Evolutionary conservation across 441 rosid species (phyloP).

Genomic region (Gossypium lobatum): DNA sequence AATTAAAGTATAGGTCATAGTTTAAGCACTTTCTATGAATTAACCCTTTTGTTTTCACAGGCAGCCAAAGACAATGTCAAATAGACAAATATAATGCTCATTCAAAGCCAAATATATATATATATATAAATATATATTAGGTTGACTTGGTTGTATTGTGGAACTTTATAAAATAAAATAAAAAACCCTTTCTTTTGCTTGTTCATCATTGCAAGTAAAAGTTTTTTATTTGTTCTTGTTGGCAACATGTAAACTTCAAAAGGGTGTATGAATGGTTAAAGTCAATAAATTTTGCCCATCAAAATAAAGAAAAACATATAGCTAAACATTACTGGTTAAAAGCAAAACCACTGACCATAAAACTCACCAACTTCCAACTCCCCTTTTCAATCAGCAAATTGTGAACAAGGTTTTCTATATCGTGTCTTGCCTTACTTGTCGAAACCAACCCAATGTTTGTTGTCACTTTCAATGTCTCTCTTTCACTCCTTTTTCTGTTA

Average conservation of each 20-base stretch:
- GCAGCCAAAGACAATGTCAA: not conserved
- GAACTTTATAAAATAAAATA: too few relatives aligned
- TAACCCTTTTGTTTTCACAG: not conserved
- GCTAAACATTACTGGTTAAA: not conserved
- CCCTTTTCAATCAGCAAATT: not conserved
- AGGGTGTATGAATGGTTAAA: not conserved
- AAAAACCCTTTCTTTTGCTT: not conserved
- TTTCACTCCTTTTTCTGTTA: constrained; percentile 1
- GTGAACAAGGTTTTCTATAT: not conserved
- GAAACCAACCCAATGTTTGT: not conserved
- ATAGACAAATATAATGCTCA: not conserved
- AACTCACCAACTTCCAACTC: not conserved
- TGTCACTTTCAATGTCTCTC: constrained; percentile 12
- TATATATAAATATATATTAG: not conserved
- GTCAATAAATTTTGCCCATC: not conserved
- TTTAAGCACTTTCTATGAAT: too few relatives aligned
- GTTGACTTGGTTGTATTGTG: not conserved
- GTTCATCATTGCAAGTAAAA: not conserved
- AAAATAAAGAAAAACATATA: not conserved
- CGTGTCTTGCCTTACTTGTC: not conserved
- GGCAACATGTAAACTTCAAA: not conserved
- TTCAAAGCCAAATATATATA: not conserved
- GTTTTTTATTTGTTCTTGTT: not conserved
- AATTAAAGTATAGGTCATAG: too few relatives aligned
- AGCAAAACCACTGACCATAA: not conserved